Conservation (phyloP, 2,329 filamentous ascomycete species). For the Epichloe amarillans region DNA sequence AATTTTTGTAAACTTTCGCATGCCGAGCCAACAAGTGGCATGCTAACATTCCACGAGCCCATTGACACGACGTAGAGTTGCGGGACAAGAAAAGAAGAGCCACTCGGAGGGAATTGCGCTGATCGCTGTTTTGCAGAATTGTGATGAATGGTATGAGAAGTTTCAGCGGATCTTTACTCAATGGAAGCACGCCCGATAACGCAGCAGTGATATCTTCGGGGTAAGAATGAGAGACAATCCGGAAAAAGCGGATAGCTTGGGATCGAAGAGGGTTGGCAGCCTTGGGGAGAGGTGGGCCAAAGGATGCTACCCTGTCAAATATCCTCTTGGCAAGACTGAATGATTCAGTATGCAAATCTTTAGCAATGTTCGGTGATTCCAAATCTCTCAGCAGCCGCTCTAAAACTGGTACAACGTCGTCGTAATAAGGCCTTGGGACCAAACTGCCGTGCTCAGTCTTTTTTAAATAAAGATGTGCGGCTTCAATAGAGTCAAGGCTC, state of each 20-base stretch:
- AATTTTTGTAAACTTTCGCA: neutral
- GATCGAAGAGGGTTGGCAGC: slow-evolving; percentile 6
- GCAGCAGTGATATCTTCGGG: slow-evolving; percentile 9
- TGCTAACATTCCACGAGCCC: slow-evolving; percentile 8
- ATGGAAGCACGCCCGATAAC: slow-evolving; percentile 11
- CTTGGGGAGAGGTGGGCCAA: slow-evolving; percentile 7
- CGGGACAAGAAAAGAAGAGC: slow-evolving; percentile 7
- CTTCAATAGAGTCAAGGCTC: neutral
- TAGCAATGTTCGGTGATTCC: neutral
- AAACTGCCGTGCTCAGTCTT: neutral
- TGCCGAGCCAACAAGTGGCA: slow-evolving; percentile 7
- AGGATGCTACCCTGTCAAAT: slow-evolving; percentile 9
- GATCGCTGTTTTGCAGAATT: slow-evolving; percentile 4
- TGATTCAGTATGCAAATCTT: neutral
- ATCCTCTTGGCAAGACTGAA: slow-evolving; percentile 7
- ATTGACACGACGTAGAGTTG: slow-evolving; percentile 2
- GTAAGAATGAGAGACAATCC: slow-evolving; percentile 8
- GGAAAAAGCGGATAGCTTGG: slow-evolving; percentile 14
- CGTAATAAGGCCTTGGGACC: slow-evolving; percentile 1
- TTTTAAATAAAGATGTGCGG: slow-evolving; percentile 1
- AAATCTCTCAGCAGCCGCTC: slow-evolving; percentile 6
- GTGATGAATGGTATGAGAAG: neutral
- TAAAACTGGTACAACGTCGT: slow-evolving; percentile 5
- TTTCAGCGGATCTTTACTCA: slow-evolving; percentile 12
- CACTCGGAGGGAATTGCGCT: slow-evolving; percentile 4